Conservation (phyloP, 805 yeast genomes). For the Phaffomyces opuntiae region DNA sequence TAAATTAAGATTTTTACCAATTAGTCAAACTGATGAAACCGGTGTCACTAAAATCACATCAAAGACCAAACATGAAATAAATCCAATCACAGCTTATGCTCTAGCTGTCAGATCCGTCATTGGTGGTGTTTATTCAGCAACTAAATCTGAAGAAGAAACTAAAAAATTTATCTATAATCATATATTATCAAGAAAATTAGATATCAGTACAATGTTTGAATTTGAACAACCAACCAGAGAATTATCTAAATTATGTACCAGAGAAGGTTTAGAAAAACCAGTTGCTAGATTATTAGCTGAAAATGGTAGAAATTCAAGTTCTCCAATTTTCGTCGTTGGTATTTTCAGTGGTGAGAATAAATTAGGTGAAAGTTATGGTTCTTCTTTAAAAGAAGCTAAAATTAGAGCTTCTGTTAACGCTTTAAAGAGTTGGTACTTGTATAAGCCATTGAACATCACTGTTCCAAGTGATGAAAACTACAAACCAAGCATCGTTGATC, state of each 20-base stretch:
- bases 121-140: constrained; percentile 74
- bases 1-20: constrained; percentile 45
- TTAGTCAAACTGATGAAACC: constrained; percentile 28
- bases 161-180: constrained; percentile 66
- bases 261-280: constrained; percentile 69
- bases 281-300: constrained; percentile 82
- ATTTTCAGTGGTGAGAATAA: constrained; percentile 78
- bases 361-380: constrained; percentile 92
- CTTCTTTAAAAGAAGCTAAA: constrained; percentile 85
- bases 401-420: constrained; percentile 89
- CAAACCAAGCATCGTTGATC: constrained; percentile 34
- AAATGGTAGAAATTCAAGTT: constrained; percentile 79
- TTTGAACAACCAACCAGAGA: constrained; percentile 85
- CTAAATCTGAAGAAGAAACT: constrained; percentile 49
- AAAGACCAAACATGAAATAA: constrained; percentile 19
- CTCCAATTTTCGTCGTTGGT: constrained; percentile 87
- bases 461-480: constrained; percentile 52
- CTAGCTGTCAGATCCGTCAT: constrained; percentile 74
- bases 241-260: constrained; percentile 65
- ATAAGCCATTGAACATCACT: constrained; percentile 63
- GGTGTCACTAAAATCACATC: constrained; percentile 47
- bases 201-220: constrained; percentile 64
- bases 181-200: constrained; percentile 76
- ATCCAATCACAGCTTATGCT: constrained; percentile 36
- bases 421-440: constrained; percentile 85